Evolutionary conservation across 768 basidiomycete genomes (phyloP).

Genomic region (Clitopilus passeckerianus): DNA sequence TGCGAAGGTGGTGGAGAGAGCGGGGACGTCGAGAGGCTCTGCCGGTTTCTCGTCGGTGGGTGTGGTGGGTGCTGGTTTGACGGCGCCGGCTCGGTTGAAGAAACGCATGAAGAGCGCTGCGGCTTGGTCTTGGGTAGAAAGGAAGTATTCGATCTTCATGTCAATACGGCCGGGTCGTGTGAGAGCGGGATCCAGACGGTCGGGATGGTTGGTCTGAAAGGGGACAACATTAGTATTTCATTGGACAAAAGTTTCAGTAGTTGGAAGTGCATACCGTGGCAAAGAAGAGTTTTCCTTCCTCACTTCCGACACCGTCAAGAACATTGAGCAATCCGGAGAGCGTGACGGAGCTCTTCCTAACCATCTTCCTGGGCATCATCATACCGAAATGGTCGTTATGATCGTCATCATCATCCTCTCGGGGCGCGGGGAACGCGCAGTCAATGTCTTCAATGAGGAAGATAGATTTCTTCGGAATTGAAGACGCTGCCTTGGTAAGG

Average conservation of each 20-base stretch:
- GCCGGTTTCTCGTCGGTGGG: constrained; percentile 20
- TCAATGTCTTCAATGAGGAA: constrained; percentile 83
- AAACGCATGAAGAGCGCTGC: constrained; percentile 61
- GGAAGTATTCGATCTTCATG: constrained; percentile 66
- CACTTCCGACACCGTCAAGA: constrained; percentile 70
- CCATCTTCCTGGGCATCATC: background rate
- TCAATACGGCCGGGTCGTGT: constrained; percentile 78
- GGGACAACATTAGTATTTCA: background rate
- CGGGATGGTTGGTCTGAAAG: constrained; percentile 55
- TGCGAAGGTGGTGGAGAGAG: constrained; percentile 53
- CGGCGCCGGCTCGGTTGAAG: constrained; percentile 18
- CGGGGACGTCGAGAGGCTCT: constrained; percentile 33
- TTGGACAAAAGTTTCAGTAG: background rate
- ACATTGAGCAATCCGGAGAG: constrained; percentile 74
- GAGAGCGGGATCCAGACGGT: constrained; percentile 64
- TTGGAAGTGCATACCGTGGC: constrained; percentile 36
- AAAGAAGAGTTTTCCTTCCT: constrained; percentile 73
- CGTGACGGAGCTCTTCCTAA: constrained; percentile 34
- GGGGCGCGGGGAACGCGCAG: constrained; percentile 50
- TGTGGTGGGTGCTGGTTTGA: constrained; percentile 5
- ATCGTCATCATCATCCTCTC: constrained; percentile 27
- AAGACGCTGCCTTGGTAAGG: constrained; percentile 50
- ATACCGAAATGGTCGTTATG: background rate
- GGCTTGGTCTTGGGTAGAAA: constrained; percentile 64
- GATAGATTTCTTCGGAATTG: constrained; percentile 62